Evolutionary conservation across 169 alveolate species (phyloP), one percentile per base, ranked within the genome.

Genomic region (Plasmodium vinckei): DNA sequence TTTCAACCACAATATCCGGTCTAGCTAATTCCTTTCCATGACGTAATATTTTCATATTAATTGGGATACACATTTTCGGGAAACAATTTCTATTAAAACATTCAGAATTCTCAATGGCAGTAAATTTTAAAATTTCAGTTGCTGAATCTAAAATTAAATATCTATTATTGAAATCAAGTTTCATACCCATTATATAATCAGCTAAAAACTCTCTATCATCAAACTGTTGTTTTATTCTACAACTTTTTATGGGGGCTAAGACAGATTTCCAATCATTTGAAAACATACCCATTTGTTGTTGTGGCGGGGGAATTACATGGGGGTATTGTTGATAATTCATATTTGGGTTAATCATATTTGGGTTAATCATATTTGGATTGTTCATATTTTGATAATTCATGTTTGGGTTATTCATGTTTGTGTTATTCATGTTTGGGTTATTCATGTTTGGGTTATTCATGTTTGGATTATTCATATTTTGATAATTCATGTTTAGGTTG

Each of bases 161-260:
- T 57, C 25, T 75, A 46, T 75, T 75, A 53, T 61, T 75, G 64
- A 75, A 75, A 67, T 75, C 88, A 25, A 75, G 15, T 47, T 75
- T 75, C 7, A 75, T 0, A 15, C 77, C 77, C 75, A 75, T 75
- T 27, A 44, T 39, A 63, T 46, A 75, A 63, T 75, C 88, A 27
- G 88, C 75, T 64, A 77, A 17, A 77, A 77, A 77, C 65, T 77
- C 88, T 77, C 75, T 77, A 69, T 63, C 75, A 63, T 77, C 77
- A 63, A 77, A 77, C 47, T 63, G 77, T 51, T 77, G 88, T 23
- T 77, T 61, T 49, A 77, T 77, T 77, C 71, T 77, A 25, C 88
- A 77, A 77, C 70, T 27, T 77, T 77, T 63, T 27, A 77, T 27
- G 12, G 88, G 69, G 12, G 77, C 75, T 56, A 77, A 12, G 61